Conservation (phyloP, 148 eudicot genomes). For the Bassia scoparia region DNA sequence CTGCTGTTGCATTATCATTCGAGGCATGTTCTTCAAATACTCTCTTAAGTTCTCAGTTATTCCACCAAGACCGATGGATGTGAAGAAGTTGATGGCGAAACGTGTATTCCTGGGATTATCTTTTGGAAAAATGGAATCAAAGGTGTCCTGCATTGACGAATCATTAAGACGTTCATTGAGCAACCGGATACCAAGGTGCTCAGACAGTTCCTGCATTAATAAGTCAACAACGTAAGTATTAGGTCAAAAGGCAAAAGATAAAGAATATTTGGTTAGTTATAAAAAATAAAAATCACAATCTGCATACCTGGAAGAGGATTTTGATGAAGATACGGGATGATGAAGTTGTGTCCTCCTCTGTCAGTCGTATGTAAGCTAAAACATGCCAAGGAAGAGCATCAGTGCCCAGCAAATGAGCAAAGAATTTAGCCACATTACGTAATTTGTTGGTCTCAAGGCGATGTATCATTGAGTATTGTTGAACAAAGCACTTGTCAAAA, state of each 20-base stretch:
- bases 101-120: conserved; percentile 82
- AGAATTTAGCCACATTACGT: conserved; percentile 88
- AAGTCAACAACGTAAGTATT: background rate
- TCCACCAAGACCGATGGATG: conserved; percentile 87
- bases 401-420: conserved; percentile 87
- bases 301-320: conserved; percentile 94
- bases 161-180: conserved; percentile 76
- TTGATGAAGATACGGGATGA: conserved; percentile 93
- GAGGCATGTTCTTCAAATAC: conserved; percentile 83
- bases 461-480: conserved; percentile 94
- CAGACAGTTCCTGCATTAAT: conserved; percentile 67
- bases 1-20: conserved; percentile 85
- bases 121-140: conserved; percentile 74
- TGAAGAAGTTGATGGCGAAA: conserved; percentile 81
- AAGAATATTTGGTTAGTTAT: background rate
- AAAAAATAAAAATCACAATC: background rate
- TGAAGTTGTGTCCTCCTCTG: conserved; percentile 91
- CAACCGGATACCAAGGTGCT: conserved; percentile 76
- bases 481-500: conserved; percentile 80
- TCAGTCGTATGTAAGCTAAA: conserved; percentile 71
- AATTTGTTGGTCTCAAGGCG: conserved; percentile 86
- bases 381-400: conserved; percentile 91
- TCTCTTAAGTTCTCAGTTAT: conserved; percentile 85
- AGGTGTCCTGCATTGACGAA: conserved; percentile 66
- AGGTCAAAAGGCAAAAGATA: background rate